Conservation (phyloP, 371 early-diverging fungal genomes). For the Circinella umbellata region DNA sequence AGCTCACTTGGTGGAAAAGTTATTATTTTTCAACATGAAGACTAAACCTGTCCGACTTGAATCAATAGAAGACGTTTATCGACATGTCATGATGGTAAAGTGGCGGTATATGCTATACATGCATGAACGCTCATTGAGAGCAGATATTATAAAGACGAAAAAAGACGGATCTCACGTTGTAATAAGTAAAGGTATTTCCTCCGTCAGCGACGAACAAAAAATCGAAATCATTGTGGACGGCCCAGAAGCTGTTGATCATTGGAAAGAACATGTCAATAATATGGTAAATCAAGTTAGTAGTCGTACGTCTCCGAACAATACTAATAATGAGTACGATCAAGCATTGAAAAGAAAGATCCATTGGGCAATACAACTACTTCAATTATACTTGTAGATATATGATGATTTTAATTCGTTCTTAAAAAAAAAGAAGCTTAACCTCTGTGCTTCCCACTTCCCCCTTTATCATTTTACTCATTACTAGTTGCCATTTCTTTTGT, state of each 20-base stretch:
- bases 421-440: too few relatives aligned
- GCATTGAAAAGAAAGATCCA: not conserved
- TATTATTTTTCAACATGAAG: conserved; percentile 18
- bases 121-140: conserved; percentile 17
- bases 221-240: not conserved
- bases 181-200: not conserved
- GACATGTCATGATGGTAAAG: conserved; percentile 16
- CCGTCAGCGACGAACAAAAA: not conserved
- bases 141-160: conserved; percentile 6
- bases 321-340: not conserved
- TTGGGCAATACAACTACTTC: conserved; percentile 7
- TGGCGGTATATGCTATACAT: conserved; percentile 16
- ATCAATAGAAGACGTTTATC: conserved; percentile 14
- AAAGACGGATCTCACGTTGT: not conserved
- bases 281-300: conserved; percentile 18
- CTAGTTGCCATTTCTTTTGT: too few relatives aligned
- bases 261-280: conserved; percentile 10
- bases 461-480: too few relatives aligned
- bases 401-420: too few relatives aligned
- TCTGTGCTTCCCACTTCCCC: too few relatives aligned
- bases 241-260: not conserved
- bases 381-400: conserved; percentile 1
- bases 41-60: conserved; percentile 14
- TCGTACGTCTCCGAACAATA: too few relatives aligned
- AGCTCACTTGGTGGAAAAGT: conserved; percentile 7